Percentiles rank a stretch among this genome's conserved stretches.
Evolutionary conservation across 2,329 filamentous ascomycete genomes (phyloP).

Genomic region (Apiospora sp.): DNA sequence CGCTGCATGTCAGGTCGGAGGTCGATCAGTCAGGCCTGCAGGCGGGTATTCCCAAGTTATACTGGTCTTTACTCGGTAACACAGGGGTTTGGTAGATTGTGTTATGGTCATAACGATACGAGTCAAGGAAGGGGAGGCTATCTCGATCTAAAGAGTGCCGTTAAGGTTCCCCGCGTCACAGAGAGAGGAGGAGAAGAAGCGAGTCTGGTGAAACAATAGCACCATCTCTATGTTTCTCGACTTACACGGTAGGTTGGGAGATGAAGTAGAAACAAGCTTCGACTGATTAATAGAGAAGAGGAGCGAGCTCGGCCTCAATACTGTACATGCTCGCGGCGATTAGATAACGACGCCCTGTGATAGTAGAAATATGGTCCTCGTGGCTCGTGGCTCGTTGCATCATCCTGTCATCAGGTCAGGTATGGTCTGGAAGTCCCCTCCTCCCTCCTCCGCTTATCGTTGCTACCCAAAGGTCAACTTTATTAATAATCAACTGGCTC

Average conservation of each 20-base stretch:
- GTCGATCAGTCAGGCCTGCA: conserved; percentile 1
- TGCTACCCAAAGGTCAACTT: conserved; percentile 9
- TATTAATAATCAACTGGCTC: not conserved
- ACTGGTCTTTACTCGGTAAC: conserved; percentile 15
- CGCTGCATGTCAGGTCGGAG: not conserved
- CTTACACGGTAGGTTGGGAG: not conserved
- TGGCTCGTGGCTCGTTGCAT: conserved; percentile 23
- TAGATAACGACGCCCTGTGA: not conserved
- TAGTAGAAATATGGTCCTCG: conserved; percentile 23
- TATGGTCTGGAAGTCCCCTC: not conserved
- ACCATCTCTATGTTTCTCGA: conserved; percentile 9
- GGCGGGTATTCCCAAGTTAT: not conserved
- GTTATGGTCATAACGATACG: not conserved
- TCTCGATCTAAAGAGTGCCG: not conserved
- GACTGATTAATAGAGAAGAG: not conserved
- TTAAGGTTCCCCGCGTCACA: conserved; percentile 6
- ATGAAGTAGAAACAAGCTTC: not conserved
- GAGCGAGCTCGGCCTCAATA: conserved; percentile 3
- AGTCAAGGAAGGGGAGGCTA: not conserved
- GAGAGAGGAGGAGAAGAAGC: conserved; percentile 14
- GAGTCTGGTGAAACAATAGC: not conserved
- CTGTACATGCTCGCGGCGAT: not conserved
- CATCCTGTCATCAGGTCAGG: conserved; percentile 25
- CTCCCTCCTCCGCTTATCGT: conserved; percentile 1
- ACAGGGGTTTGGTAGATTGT: not conserved